phyloP scores from a whole-genome alignment of 2,329 filamentous ascomycete genomes.

The Xylariaceae sp. region DNA sequence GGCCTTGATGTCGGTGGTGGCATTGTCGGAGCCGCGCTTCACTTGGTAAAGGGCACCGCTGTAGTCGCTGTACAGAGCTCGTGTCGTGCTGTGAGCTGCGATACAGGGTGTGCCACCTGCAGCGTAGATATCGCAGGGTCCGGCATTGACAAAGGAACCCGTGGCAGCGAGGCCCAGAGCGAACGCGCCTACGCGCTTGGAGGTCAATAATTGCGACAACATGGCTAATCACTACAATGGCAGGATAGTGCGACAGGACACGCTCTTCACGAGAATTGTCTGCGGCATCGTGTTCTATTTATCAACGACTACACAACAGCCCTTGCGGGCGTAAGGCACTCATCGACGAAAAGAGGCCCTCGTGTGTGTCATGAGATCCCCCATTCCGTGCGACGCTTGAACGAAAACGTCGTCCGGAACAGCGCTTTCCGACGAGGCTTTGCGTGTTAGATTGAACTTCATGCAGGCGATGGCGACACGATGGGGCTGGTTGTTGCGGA shows the following conservation, averaged over 20 bases:
- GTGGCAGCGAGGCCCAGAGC: constrained; percentile 15
- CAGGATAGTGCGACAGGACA: neutral
- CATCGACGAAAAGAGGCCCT: neutral
- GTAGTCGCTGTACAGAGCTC: constrained; percentile 53
- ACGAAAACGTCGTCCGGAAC: neutral
- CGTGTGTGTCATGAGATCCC: neutral
- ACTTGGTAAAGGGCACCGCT: constrained; percentile 55
- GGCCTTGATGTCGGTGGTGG: constrained; percentile 45
- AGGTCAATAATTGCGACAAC: neutral
- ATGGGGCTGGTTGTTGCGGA: neutral
- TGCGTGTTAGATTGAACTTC: neutral
- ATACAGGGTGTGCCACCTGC: constrained; percentile 56
- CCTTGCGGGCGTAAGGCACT: neutral
- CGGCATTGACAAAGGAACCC: constrained; percentile 35
- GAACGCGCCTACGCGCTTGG: constrained; percentile 1
- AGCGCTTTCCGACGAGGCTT: neutral
- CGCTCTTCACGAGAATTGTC: neutral
- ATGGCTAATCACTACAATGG: neutral
- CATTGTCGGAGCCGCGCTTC: constrained; percentile 47
- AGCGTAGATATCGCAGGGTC: constrained; percentile 58
- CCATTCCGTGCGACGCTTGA: neutral
- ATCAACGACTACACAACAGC: neutral
- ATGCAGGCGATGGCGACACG: neutral
- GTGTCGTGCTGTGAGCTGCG: constrained; percentile 60
- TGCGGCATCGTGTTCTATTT: constrained; percentile 1